Evolutionary conservation across 2,329 filamentous ascomycete genomes (phyloP).

Genomic region (Sclerotinia glacialis): DNA sequence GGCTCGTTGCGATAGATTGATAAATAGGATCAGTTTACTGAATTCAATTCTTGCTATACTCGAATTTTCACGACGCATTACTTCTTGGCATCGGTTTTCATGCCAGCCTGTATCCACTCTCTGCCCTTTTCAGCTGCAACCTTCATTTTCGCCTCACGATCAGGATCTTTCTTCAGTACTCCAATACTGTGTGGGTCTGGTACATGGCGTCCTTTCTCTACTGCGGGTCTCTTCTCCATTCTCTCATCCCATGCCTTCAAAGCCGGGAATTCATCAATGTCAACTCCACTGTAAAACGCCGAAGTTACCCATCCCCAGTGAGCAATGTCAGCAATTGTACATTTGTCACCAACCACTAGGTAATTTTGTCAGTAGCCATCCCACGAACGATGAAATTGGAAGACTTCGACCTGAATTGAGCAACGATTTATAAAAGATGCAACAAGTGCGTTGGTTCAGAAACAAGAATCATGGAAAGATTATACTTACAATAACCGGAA

Average conservation of each 20-base stretch:
- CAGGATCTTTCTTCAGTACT: conserved; percentile 43
- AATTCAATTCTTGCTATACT: background rate
- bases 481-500: conserved; percentile 47
- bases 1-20: background rate
- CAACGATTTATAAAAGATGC: background rate
- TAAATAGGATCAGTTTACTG: too few relatives aligned
- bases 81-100: conserved; percentile 46
- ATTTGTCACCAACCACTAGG: conserved; percentile 60
- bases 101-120: conserved; percentile 66
- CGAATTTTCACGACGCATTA: conserved; percentile 10
- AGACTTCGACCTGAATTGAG: background rate
- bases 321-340: conserved; percentile 76
- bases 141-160: conserved; percentile 51
- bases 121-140: conserved; percentile 51
- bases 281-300: conserved; percentile 52
- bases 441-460: background rate
- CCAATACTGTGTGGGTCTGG: conserved; percentile 64
- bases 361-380: background rate
- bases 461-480: background rate
- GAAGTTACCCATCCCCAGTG: conserved; percentile 38
- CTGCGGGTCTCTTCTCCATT: conserved; percentile 64
- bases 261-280: conserved; percentile 71
- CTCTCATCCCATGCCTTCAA: conserved; percentile 75
- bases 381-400: background rate
- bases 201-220: conserved; percentile 74